Evolutionary conservation across 495 filamentous ascomycete genomes (phyloP).

Genomic region (Penicillium odoratum): DNA sequence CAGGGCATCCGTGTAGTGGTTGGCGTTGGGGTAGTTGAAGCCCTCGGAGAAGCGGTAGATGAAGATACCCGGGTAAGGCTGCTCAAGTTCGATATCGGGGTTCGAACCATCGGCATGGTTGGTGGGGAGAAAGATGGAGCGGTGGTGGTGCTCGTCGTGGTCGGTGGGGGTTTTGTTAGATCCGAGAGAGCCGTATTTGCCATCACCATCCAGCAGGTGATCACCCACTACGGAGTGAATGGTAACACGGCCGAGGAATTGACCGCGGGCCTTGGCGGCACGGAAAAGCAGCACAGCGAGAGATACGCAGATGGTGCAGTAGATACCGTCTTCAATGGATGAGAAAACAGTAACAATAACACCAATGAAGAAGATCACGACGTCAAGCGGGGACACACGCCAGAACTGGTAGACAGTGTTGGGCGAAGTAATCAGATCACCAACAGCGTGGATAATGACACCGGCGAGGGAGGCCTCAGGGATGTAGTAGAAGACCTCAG

Average conservation of each 20-base stretch:
- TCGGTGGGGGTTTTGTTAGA: constrained; percentile 30
- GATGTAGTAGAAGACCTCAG: constrained; percentile 94
- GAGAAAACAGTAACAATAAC: constrained; percentile 88
- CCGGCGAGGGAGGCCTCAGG: constrained; percentile 81
- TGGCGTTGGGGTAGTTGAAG: constrained; percentile 94
- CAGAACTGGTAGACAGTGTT: constrained; percentile 97
- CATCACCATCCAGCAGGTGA: constrained; percentile 64
- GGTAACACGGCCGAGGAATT: constrained; percentile 85
- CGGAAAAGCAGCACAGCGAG: constrained; percentile 81
- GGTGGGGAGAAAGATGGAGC: constrained; percentile 89
- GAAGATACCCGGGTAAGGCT: constrained; percentile 91
- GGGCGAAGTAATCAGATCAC: constrained; percentile 90
- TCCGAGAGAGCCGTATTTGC: constrained; percentile 56
- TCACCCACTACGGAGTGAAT: constrained; percentile 90
- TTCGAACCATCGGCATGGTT: constrained; percentile 89
- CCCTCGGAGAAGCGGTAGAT: constrained; percentile 97
- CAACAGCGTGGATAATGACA: constrained; percentile 97
- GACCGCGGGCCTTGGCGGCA: constrained; percentile 78
- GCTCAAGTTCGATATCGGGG: constrained; percentile 73
- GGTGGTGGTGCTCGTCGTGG: constrained; percentile 34
- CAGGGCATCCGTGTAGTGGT: constrained; percentile 85
- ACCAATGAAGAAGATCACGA: constrained; percentile 90
- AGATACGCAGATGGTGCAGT: constrained; percentile 76
- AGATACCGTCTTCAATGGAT: constrained; percentile 90
- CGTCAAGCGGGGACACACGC: constrained; percentile 86